Conservation (phyloP, 176 grass and related monocot genomes). For the Triticum aestivum region DNA sequence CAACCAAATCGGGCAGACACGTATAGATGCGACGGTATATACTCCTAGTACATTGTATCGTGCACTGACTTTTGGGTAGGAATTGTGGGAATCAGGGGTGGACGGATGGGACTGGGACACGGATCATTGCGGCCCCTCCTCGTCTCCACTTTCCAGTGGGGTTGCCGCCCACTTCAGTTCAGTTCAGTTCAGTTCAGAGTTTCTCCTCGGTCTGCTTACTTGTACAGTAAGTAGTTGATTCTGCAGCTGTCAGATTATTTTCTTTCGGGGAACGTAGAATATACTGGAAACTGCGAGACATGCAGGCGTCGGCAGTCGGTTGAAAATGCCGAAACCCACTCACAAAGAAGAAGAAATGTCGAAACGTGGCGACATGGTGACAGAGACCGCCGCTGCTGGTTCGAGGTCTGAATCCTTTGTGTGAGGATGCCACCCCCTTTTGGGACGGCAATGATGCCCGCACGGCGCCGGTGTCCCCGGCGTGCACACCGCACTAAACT, state of each 20-base stretch:
- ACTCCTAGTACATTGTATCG: too few relatives aligned
- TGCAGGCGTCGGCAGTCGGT: background rate
- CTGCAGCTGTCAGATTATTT: background rate
- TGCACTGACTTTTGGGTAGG: constrained; percentile 8
- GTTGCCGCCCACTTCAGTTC: constrained; percentile 26
- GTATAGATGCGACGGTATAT: too few relatives aligned
- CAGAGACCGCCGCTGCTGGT: background rate
- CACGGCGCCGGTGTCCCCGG: constrained; percentile 21
- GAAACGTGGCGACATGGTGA: background rate
- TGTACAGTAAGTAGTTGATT: background rate
- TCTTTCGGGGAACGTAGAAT: background rate
- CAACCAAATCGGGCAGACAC: too few relatives aligned
- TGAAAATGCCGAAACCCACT: background rate
- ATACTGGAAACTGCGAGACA: too few relatives aligned
- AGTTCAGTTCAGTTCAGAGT: background rate
- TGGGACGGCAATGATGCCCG: constrained; percentile 34
- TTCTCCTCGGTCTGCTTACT: constrained; percentile 24
- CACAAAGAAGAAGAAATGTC: background rate
- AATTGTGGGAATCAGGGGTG: background rate
- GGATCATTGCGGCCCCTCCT: constrained; percentile 18
- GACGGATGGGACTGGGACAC: background rate
- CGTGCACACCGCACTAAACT: background rate
- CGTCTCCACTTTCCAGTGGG: constrained; percentile 29
- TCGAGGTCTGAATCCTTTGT: background rate
- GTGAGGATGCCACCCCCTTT: background rate